Conservation (phyloP, 169 alveolate genomes). For the Cryptosporidium sp. region DNA sequence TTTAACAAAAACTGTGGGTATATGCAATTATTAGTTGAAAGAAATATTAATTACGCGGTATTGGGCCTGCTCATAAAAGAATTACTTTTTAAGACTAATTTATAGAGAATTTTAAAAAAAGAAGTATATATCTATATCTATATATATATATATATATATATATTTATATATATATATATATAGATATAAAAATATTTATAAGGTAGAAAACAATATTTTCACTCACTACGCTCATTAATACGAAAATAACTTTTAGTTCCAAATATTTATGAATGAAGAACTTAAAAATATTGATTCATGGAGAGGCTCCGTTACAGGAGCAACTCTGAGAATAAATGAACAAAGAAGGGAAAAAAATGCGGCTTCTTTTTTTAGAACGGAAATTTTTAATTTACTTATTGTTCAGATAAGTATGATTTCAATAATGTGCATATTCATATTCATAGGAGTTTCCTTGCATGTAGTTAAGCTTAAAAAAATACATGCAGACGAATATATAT, state of each 20-base stretch:
- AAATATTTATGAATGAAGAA: slow-evolving; percentile 31
- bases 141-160: no score
- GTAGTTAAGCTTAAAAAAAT: slow-evolving; percentile 53
- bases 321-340: not conserved
- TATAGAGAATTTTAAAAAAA: no score
- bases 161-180: no score
- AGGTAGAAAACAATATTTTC: not conserved
- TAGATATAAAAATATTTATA: not conserved
- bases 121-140: not conserved
- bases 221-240: not conserved
- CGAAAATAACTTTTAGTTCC: not conserved
- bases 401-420: slow-evolving; percentile 51
- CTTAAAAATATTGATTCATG: not conserved
- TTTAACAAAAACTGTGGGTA: not conserved
- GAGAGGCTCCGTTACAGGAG: not conserved
- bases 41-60: not conserved
- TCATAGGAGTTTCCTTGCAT: slow-evolving; percentile 52
- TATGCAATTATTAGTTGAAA: not conserved
- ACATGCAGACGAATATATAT: slow-evolving; percentile 35
- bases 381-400: slow-evolving; percentile 11
- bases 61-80: not conserved
- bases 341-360: not conserved
- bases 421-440: slow-evolving; percentile 45
- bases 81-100: not conserved
- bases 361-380: not conserved